These are phyloP conservation scores for Candida ipomoeae DNA, from an alignment of 805 yeast species.

Conservation along the genomic window DNA sequence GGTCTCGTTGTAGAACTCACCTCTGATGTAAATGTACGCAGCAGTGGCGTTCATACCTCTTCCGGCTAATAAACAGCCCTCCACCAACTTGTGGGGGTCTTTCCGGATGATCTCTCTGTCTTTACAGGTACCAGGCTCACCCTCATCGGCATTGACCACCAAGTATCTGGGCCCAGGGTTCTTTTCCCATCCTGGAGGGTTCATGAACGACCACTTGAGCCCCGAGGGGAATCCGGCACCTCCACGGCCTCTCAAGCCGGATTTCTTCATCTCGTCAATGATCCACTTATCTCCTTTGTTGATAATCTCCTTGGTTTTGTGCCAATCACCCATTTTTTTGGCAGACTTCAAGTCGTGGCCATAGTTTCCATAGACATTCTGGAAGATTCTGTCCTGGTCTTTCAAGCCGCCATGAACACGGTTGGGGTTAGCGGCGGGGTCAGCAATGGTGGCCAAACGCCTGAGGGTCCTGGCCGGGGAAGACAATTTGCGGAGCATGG, in stretches of 20 bases:
- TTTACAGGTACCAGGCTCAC: slow-evolving; percentile 93
- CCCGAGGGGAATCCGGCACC: slow-evolving; percentile 95
- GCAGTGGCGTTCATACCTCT: slow-evolving; percentile 92
- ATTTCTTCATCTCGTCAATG: slow-evolving; percentile 78
- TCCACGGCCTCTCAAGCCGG: slow-evolving; percentile 87
- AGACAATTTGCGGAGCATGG: slow-evolving; percentile 36
- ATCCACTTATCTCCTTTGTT: slow-evolving; percentile 87
- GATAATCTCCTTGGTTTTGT: slow-evolving; percentile 82
- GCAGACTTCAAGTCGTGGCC: slow-evolving; percentile 75
- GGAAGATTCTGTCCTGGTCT: slow-evolving; percentile 84
- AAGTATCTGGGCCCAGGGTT: slow-evolving; percentile 84
- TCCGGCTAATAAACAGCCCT: slow-evolving; percentile 88
- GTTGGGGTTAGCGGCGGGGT: slow-evolving; percentile 46
- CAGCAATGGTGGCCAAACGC: slow-evolving; percentile 46
- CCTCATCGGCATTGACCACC: slow-evolving; percentile 91
- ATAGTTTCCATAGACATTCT: slow-evolving; percentile 71
- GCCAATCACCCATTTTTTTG: slow-evolving; percentile 83
- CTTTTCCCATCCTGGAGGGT: slow-evolving; percentile 94
- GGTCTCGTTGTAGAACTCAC: slow-evolving; percentile 85
- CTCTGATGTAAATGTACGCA: slow-evolving; percentile 86
- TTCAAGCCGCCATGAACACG: slow-evolving; percentile 67
- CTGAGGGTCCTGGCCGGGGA: slow-evolving; percentile 22
- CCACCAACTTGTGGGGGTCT: slow-evolving; percentile 88
- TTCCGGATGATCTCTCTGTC: slow-evolving; percentile 88
- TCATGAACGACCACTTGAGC: slow-evolving; percentile 89